phyloP scores from a whole-genome alignment of 495 filamentous ascomycete genomes.

The Hypoxylon fragiforme region DNA sequence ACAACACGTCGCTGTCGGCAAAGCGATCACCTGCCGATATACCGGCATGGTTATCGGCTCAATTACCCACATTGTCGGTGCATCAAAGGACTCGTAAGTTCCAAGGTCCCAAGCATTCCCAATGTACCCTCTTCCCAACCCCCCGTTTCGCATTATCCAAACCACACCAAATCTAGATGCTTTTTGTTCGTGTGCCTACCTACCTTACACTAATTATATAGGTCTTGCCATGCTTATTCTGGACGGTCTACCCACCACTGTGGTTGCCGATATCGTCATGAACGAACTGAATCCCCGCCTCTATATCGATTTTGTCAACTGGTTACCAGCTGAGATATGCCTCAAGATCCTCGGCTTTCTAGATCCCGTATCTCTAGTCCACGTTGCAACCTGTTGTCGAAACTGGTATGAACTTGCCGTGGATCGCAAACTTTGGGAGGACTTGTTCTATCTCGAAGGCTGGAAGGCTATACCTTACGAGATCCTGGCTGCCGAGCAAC shows the following conservation, averaged over 20 bases:
- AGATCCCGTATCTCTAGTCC: slow-evolving; percentile 72
- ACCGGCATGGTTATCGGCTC: slow-evolving; percentile 51
- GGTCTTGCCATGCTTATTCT: slow-evolving; percentile 68
- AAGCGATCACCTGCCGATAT: slow-evolving; percentile 36
- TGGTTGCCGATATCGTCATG: slow-evolving; percentile 72
- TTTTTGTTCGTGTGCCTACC: slow-evolving; percentile 4
- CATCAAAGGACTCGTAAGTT: slow-evolving; percentile 54
- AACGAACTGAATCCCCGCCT: slow-evolving; percentile 74
- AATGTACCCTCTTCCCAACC: slow-evolving; percentile 4
- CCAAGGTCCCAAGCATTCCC: neutral
- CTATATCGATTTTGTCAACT: slow-evolving; percentile 86
- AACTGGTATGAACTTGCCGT: slow-evolving; percentile 80
- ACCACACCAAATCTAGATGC: neutral
- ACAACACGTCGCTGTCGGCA: slow-evolving; percentile 28
- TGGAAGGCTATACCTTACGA: slow-evolving; percentile 74
- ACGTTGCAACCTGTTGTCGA: slow-evolving; percentile 74
- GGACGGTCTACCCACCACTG: slow-evolving; percentile 71
- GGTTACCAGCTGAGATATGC: slow-evolving; percentile 86
- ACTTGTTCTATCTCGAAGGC: slow-evolving; percentile 78
- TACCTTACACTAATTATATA: slow-evolving; percentile 23
- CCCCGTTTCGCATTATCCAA: slow-evolving; percentile 1
- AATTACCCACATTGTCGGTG: slow-evolving; percentile 49
- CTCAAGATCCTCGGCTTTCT: slow-evolving; percentile 87
- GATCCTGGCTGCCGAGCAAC: slow-evolving; percentile 67
- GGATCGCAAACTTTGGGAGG: slow-evolving; percentile 84